Evolutionary conservation across 257 asterid species (phyloP), one percentile per base, ranked within the genome.

Genomic region (Petrea volubilis): DNA sequence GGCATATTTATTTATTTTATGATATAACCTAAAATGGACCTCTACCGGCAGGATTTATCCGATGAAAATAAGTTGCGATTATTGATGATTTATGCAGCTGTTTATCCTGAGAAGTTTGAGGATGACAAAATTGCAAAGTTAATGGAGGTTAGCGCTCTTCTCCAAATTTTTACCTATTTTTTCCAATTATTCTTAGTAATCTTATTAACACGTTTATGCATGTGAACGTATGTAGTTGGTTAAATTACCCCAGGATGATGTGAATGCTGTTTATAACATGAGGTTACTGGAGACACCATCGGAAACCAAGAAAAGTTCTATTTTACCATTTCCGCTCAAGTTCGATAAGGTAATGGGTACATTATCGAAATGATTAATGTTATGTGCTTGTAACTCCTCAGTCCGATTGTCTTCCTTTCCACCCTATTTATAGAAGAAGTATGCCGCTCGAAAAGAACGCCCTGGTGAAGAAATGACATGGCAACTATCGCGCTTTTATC

Each of bases 401-500:
- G 1, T 18, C 55, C 28, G 13, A 12, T 11, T 74, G 15, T 6
- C 43, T 28, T 44, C 18, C 50, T 38, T 5, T 20, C 59, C 34
- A 28, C 14, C 29, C 61, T 64, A n/a, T 51, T 72, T 78, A 72
- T 80, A 84, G 93, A 85, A 81, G 72, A 87, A 80, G 78, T 84
- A 78, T 25, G 85, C 80, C 58, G 63, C 80, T 38, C 84, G 93
- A 80, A 87, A 85, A 80, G 93, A 87, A 27, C 87, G 90, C 23
- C 58, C 80, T 43, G 84, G 77, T 73, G 88, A 77, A 75, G 87
- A 76, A 70, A 71, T 68, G 28, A 52, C 60, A 1, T 87, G 93
- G 93, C 88, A 85, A 63, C 62, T 87, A 38, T 85, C 90, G 59
- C 93, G 93, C 49, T 87, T 87, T 75, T 87, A 82, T 71, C 93